These are phyloP conservation scores for Cryoendolithus antarcticus DNA, from an alignment of 2,329 filamentous ascomycete genomes.

Conservation along the genomic window DNA sequence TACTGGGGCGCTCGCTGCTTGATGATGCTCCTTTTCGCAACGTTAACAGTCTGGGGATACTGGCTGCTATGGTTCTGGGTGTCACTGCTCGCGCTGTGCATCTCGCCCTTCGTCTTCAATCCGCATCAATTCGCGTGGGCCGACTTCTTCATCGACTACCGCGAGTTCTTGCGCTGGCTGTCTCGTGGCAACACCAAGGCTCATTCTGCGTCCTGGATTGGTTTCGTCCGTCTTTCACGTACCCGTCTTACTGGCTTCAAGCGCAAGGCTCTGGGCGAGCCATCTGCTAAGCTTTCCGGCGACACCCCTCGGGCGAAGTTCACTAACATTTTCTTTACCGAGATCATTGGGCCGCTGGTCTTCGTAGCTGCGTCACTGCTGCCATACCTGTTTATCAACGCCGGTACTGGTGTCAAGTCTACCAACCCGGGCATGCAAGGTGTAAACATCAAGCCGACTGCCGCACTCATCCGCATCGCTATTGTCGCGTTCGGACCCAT, in stretches of 20 bases:
- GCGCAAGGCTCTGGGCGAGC: constrained; percentile 84
- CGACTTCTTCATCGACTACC: constrained; percentile 99
- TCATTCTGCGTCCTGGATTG: constrained; percentile 96
- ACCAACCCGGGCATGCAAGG: constrained; percentile 25
- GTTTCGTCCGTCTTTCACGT: constrained; percentile 86
- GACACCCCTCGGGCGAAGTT: constrained; percentile 82
- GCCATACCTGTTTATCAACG: constrained; percentile 92
- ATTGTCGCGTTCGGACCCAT: constrained; percentile 78
- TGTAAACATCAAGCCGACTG: constrained; percentile 41
- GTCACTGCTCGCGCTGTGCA: constrained; percentile 72
- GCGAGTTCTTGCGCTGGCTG: constrained; percentile 92
- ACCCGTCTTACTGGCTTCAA: constrained; percentile 97
- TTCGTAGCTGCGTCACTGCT: constrained; percentile 71
- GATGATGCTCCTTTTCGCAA: constrained; percentile 92
- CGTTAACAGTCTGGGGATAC: constrained; percentile 79
- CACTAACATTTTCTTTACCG: constrained; percentile 83
- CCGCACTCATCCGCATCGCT: constrained; percentile 64
- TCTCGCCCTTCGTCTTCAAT: constrained; percentile 96
- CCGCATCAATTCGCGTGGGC: constrained; percentile 98
- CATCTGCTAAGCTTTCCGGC: constrained; percentile 82
- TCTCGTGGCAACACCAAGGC: constrained; percentile 94
- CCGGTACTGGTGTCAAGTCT: constrained; percentile 66
- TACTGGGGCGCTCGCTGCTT: constrained; percentile 82
- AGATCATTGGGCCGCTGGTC: constrained; percentile 75
- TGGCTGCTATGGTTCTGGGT: constrained; percentile 95